Evolutionary conservation across 805 yeast genomes (phyloP).

Genomic region (Komagataella pastoris): DNA sequence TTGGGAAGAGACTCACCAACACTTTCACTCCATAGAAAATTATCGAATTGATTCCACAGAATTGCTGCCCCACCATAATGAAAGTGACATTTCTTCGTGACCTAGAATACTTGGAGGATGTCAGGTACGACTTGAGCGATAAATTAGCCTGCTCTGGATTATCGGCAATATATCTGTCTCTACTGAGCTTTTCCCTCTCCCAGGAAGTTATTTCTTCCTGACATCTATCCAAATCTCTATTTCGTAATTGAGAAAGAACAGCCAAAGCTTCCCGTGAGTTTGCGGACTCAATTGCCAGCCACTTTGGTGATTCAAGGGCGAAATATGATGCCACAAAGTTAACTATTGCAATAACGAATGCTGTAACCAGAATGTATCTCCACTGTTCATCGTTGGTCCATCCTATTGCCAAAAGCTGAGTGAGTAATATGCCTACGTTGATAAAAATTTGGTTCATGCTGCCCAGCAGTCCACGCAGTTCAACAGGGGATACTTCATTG

Average conservation of each 20-base stretch:
- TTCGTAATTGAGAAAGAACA: slow-evolving; percentile 24
- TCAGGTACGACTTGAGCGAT: slow-evolving; percentile 30
- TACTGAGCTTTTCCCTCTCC: slow-evolving; percentile 15
- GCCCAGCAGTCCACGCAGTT: slow-evolving; percentile 66
- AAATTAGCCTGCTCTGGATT: slow-evolving; percentile 11
- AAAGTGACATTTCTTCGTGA: slow-evolving; percentile 58
- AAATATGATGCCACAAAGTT: slow-evolving; percentile 29
- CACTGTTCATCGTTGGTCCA: slow-evolving; percentile 59
- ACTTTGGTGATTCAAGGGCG: slow-evolving; percentile 69
- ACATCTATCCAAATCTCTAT: slow-evolving; percentile 6
- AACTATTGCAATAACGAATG: slow-evolving; percentile 35
- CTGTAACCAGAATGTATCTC: slow-evolving; percentile 60
- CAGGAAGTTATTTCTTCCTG: slow-evolving; percentile 15
- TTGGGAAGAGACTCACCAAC: slow-evolving; percentile 58
- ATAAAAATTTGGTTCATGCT: slow-evolving; percentile 82
- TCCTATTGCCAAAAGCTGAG: slow-evolving; percentile 60
- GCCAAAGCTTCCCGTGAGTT: slow-evolving; percentile 10
- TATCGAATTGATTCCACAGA: slow-evolving; percentile 86
- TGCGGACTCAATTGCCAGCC: slow-evolving; percentile 40
- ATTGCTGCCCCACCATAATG: slow-evolving; percentile 75
- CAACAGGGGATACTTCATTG: slow-evolving; percentile 65
- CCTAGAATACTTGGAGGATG: slow-evolving; percentile 33
- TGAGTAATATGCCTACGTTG: slow-evolving; percentile 70
- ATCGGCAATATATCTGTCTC: slow-evolving; percentile 9
- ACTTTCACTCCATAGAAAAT: slow-evolving; percentile 89